Evolutionary conservation across 2,329 filamentous ascomycete genomes (phyloP), one percentile per base, ranked within the genome.

Genomic region (Xylaria multiplex): DNA sequence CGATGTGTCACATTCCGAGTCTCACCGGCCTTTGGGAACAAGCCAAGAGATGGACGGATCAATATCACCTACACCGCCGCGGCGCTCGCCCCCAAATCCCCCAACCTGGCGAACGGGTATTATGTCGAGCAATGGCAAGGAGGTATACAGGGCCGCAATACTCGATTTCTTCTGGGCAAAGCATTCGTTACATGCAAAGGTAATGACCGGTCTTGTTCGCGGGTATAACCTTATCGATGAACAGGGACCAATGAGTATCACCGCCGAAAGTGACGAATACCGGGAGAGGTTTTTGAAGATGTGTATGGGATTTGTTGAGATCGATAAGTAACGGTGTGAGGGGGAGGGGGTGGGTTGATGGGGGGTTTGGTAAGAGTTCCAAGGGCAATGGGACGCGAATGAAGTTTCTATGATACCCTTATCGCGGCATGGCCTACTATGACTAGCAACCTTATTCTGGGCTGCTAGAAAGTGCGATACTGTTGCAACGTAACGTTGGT

Each of bases 151-250:
- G 2, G 88, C 85, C 3, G 84, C 89, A 0, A 78, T 93, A 14
- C 80, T 93, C 40, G 91, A 93, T 76, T 93, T 93, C 78, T 92
- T 93, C 80, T 93, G 91, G 91, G 87, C 90, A 0, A 91, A 90
- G 77, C 90, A 92, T 77, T 90, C 89, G 70, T 72, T 89, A 0
- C 89, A 87, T 60, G 87, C 91, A 0, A 86, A 84, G 75, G 81
- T 86, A 1, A 86, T 93, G 85, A 91, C 90, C 0, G 83, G 85
- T 0, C 76, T 92, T 42, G 85, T 93, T 65, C 85, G 85, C 55
- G 79, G 83, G 0, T 91, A 89, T 72, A 92, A 92, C 71, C 68
- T 84, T 14, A 79, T 92, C 32, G 87, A 86, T 37, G 80, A 84
- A 2, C 84, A 90, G 70, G 90, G 90, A 0, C 90, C 87, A 0